These are phyloP conservation scores for Tolypocladium ovalisporum DNA, from an alignment of 2,329 filamentous ascomycete species.

Conservation along the genomic window DNA sequence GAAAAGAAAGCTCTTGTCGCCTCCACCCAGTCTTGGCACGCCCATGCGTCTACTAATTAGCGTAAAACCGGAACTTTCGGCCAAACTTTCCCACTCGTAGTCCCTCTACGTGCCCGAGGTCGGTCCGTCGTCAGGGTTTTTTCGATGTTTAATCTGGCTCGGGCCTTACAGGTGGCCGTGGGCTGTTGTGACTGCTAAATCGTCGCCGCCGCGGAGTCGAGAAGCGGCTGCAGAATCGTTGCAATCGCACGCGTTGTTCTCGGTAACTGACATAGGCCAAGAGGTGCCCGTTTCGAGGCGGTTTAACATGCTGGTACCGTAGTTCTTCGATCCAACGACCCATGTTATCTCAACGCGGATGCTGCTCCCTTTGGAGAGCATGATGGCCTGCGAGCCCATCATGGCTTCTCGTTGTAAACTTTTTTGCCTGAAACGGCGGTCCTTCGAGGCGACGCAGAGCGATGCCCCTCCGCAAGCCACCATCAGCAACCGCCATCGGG, in stretches of 20 bases:
- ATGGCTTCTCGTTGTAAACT: neutral
- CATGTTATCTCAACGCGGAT: neutral
- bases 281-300: neutral
- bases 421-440: neutral
- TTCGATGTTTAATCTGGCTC: neutral
- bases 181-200: neutral
- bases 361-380: neutral
- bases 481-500: slow-evolving; percentile 12
- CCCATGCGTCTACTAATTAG: neutral
- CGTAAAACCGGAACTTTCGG: neutral
- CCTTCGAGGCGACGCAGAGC: neutral
- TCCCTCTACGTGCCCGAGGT: neutral
- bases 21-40: neutral
- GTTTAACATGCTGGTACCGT: neutral
- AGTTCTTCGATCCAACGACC: neutral
- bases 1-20: neutral
- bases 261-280: neutral
- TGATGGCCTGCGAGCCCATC: neutral
- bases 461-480: neutral
- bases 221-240: neutral
- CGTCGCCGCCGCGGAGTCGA: neutral
- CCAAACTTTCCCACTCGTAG: neutral
- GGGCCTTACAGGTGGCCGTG: neutral
- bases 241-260: neutral
- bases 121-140: neutral